Evolutionary conservation across 768 basidiomycete genomes (phyloP).

Genomic region (Hygrophoropsis aurantiaca): DNA sequence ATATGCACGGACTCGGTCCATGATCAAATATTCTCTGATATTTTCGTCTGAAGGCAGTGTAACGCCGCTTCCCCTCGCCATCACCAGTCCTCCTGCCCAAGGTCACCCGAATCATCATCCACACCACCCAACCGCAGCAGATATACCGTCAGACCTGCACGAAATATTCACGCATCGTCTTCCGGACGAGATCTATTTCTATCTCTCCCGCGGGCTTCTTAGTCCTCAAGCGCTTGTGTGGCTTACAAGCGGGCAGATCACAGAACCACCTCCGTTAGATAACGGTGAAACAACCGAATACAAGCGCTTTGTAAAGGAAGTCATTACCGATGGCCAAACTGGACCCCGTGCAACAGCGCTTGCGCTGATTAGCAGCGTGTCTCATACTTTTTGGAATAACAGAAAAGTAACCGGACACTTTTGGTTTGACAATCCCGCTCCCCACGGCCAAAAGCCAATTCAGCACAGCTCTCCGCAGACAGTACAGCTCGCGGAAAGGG

Average conservation of each 20-base stretch:
- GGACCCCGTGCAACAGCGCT: constrained; percentile 90
- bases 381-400: constrained; percentile 79
- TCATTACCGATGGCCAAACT: constrained; percentile 92
- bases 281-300: constrained; percentile 97
- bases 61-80: constrained; percentile 74
- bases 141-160: constrained; percentile 88
- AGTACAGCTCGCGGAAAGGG: constrained; percentile 82
- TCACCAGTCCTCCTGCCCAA: constrained; percentile 48
- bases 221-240: constrained; percentile 92
- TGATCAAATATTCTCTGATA: constrained; percentile 90
- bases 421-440: constrained; percentile 66
- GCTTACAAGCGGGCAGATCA: constrained; percentile 84
- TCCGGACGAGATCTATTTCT: constrained; percentile 96
- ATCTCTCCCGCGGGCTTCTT: constrained; percentile 89
- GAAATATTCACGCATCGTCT: constrained; percentile 94
- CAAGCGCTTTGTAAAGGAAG: constrained; percentile 91
- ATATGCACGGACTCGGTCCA: constrained; percentile 85
- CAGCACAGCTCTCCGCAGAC: constrained; percentile 79
- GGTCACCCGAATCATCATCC: constrained; percentile 55
- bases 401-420: constrained; percentile 71
- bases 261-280: constrained; percentile 86
- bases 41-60: constrained; percentile 85
- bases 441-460: constrained; percentile 55
- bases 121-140: constrained; percentile 76
- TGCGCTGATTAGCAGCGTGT: constrained; percentile 80